Base-by-base conservation (phyloP, 2,329 filamentous ascomycete species). In the Monosporascus sp. region DNA sequence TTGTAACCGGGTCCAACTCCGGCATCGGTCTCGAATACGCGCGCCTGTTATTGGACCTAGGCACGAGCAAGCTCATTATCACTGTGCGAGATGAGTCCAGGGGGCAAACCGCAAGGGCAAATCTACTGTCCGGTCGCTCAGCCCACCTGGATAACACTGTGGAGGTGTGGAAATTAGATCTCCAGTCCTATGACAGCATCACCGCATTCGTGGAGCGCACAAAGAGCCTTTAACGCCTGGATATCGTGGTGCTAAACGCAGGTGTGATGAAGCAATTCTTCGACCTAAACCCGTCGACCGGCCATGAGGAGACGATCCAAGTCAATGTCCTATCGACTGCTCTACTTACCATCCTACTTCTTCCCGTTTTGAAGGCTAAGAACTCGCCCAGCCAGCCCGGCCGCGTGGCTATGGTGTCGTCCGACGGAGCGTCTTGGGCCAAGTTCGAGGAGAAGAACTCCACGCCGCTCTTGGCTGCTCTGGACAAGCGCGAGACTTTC, bases 261-360 rank as follows among this genome's bases (percentile, higher is more conserved):
- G 64, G 72, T 0, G 15, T 61, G 8, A 38, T 8, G 11, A 49
- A 42, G 55, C 73, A 14, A 61, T 25, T 20, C 7, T 24, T 49
- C 6, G 25, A n/a, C 4, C 18, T 52, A 27, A 50, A 41, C 9
- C 39, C 45, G 1, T 20, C 63, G 0, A 74, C 71, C 0, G 22
- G 20, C 3, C 63, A 70, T 1, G 79, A 82, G 57, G 65, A 66
- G 31, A 72, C 68, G 3, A 60, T 82, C 42, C 78, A 77, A 0
- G 71, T 76, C 44, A 82, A 83, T 54, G 78, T 79, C n/a, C 68
- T 82, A 52, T 74, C 70, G 20, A 81, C 76, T 0, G 70, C 76
- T 7, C 62, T 82, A 0, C 65, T 83, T 0, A 70, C 69, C 0
- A 60, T 79, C 1, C 64, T 79, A 0, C 52, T 81, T 3, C 60